A percentile compares a stretch with the other conserved stretches of the same genome.
Conservation (phyloP, 2,329 filamentous ascomycete species). For the Trichoderma simmonsii region DNA sequence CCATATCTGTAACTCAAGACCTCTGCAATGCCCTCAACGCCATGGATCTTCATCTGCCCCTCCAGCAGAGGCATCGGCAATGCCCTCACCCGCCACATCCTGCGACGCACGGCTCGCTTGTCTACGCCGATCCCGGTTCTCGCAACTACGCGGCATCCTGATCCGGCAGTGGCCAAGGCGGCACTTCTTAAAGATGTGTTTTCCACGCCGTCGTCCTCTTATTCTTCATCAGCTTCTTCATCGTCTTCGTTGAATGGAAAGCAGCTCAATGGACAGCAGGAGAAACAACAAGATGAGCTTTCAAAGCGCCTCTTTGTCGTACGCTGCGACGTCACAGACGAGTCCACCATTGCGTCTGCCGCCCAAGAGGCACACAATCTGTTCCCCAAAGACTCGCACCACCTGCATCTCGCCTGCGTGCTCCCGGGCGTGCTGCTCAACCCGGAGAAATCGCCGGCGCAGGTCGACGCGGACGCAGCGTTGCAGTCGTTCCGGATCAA, state of each 20-base stretch:
- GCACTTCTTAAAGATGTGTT: slow-evolving; percentile 32
- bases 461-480: slow-evolving; percentile 60
- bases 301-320: slow-evolving; percentile 40
- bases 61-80: slow-evolving; percentile 49
- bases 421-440: slow-evolving; percentile 66
- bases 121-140: slow-evolving; percentile 46
- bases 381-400: slow-evolving; percentile 50
- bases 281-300: slow-evolving; percentile 17
- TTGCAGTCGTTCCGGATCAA: slow-evolving; percentile 73
- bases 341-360: slow-evolving; percentile 59
- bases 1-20: neutral
- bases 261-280: neutral
- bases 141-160: slow-evolving; percentile 39
- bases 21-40: slow-evolving; percentile 40
- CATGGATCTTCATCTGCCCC: slow-evolving; percentile 50
- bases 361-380: slow-evolving; percentile 46
- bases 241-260: neutral
- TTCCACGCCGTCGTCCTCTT: neutral
- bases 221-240: neutral
- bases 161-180: slow-evolving; percentile 36
- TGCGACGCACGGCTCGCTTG: slow-evolving; percentile 39
- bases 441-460: slow-evolving; percentile 67
- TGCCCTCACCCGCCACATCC: slow-evolving; percentile 47
- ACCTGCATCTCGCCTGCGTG: slow-evolving; percentile 66
- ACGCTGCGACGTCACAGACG: slow-evolving; percentile 52